phyloP scores from a whole-genome alignment of 1,284 basidiomycete genomes.

The Anthracocystis walkeri region DNA sequence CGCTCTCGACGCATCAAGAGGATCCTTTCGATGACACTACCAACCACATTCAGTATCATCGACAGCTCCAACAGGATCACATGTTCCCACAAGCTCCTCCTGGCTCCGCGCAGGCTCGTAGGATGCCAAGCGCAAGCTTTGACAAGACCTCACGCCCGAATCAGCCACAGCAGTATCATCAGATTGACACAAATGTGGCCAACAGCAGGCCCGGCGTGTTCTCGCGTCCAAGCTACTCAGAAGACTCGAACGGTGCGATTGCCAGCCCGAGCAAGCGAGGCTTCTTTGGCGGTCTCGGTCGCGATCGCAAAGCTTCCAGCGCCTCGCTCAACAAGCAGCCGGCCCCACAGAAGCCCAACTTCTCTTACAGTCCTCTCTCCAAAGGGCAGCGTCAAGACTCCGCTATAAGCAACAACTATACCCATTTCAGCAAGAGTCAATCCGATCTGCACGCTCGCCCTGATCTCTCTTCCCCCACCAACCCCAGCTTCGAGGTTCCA shows the following conservation, averaged over 20 bases:
- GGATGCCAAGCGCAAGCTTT: conserved; percentile 17
- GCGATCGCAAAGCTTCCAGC: conserved; percentile 51
- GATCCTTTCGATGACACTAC: conserved; percentile 47
- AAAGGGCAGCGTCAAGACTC: conserved; percentile 31
- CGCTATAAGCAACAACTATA: conserved; percentile 25
- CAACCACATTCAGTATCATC: conserved; percentile 48
- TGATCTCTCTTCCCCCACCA: conserved; percentile 37
- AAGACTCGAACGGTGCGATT: conserved; percentile 25
- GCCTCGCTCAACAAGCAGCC: conserved; percentile 33
- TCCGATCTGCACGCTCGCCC: conserved; percentile 49
- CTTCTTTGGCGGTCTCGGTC: conserved; percentile 56
- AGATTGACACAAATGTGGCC: conserved; percentile 9
- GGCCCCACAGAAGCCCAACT: conserved; percentile 29
- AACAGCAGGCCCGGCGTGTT: conserved; percentile 21
- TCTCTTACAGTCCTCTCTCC: conserved; percentile 43
- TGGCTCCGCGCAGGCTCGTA: conserved; percentile 13
- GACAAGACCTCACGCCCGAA: conserved; percentile 10
- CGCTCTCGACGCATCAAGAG: conserved; percentile 35
- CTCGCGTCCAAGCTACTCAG: conserved; percentile 39
- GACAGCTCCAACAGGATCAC: conserved; percentile 44
- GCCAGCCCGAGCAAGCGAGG: conserved; percentile 58
- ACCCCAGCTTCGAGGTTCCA: conserved; percentile 44
- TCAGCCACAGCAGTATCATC: conserved; percentile 11
- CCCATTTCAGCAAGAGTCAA: conserved; percentile 57
- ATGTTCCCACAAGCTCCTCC: conserved; percentile 35